phyloP scores from a whole-genome alignment of 306 rosid genomes.

The Cyclanthera cordifolia region DNA sequence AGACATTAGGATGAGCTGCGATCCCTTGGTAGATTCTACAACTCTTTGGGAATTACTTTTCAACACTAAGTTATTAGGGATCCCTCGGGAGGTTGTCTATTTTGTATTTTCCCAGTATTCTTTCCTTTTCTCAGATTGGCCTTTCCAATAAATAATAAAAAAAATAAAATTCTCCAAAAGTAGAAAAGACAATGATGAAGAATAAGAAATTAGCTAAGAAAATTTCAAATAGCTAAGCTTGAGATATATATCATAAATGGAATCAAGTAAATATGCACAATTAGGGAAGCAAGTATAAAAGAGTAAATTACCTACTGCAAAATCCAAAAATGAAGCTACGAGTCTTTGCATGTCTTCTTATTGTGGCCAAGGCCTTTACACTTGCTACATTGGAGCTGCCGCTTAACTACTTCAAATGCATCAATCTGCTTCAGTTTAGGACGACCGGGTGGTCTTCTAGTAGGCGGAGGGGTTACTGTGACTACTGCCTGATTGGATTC shows the following conservation, averaged over 20 bases:
- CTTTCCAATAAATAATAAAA: background rate
- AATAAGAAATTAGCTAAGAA: background rate
- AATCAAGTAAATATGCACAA: constrained; percentile 9
- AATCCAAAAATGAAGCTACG: constrained; percentile 21
- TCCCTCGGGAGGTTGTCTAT: background rate
- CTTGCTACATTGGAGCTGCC: constrained; percentile 88
- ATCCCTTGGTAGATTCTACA: background rate
- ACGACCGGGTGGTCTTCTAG: constrained; percentile 89
- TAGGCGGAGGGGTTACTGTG: constrained; percentile 85
- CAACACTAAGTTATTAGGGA: background rate
- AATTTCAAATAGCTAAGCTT: constrained; percentile 3
- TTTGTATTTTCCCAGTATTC: background rate
- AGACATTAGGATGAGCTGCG: background rate
- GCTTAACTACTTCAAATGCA: constrained; percentile 60
- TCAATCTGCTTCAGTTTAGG: constrained; percentile 69
- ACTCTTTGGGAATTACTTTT: background rate
- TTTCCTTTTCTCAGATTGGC: background rate
- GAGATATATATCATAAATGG: background rate
- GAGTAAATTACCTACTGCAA: constrained; percentile 21
- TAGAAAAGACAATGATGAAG: background rate
- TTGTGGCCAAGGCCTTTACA: constrained; percentile 98
- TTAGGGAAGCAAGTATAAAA: background rate
- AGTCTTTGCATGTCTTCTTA: constrained; percentile 72
- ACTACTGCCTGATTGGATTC: constrained; percentile 29
- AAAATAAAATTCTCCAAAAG: background rate